Evolutionary conservation across 371 early-diverging fungal genomes (phyloP), one percentile per base, ranked within the genome.

Genomic region (Synchytrium microbalum): DNA sequence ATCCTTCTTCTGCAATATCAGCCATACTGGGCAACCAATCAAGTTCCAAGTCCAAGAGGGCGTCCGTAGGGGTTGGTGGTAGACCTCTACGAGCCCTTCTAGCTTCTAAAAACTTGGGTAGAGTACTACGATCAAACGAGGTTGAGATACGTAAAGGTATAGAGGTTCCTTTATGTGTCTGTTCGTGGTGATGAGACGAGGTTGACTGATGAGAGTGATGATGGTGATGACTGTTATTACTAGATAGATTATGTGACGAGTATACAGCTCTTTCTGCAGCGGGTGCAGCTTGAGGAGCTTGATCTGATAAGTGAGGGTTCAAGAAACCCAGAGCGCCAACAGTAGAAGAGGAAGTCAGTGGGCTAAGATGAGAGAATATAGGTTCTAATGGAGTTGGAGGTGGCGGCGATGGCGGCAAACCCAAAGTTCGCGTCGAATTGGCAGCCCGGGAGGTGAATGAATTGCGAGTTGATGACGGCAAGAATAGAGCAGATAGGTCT

Each of bases 1-100:
- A 19, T 38, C 10, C 46, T 5, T 38, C 46, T 10, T 38, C 46
- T 19, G 5, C 46, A 10, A 10, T 38, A 19, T 38, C 46, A 38
- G 46, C 46, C 46, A 38, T 38, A 19, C 46, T 38, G n/a, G n/a
- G n/a, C n/a, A n/a, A n/a, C 46, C 46, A 38, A 38, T 38, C 46
- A 19, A 38, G 10, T 38, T 38, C 46, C 19, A 38, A 38, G 19
- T 38, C 46, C 19, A 38, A 38, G 5, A 19, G 10, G 19, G 46
- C 46, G 5, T 38, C 46, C 46, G 46, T 38, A 10, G 46, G 46
- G 19, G 46, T 38, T 38, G 46, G 46, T 38, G 46, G 46, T 19
- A 38, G 46, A 38, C 46, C 46, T 38, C 46, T 38, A 10, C 46
- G 46, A 38, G 46, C 46, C 5, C 46, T 5, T 38, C 46, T 38